Evolutionary conservation across 208 protist species (phyloP).

Genomic region (Crithidia acanthocephali): DNA sequence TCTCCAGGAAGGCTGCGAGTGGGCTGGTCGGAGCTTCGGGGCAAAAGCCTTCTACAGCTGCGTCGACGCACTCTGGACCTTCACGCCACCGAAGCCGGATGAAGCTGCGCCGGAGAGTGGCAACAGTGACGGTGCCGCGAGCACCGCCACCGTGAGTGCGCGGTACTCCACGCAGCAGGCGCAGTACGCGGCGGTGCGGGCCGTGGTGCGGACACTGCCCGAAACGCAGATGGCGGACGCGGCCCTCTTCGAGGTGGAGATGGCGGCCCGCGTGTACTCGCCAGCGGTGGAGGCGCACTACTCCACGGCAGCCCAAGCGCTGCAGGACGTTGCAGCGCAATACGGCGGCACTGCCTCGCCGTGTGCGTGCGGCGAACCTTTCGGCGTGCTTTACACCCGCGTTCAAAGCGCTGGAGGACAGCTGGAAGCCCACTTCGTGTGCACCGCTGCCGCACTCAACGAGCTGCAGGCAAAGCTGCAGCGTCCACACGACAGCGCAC

Average conservation of each 20-base stretch:
- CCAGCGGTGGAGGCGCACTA: slow-evolving; percentile 73
- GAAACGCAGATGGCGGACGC: slow-evolving; percentile 15
- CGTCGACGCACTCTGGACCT: slow-evolving; percentile 41
- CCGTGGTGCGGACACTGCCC: slow-evolving; percentile 21
- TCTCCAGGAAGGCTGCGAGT: slow-evolving; percentile 73
- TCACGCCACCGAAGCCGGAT: background rate
- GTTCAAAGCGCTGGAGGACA: background rate
- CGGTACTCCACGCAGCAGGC: slow-evolving; percentile 38
- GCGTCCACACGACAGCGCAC: background rate
- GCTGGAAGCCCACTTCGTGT: background rate
- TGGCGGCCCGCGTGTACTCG: slow-evolving; percentile 58
- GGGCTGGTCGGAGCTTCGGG: slow-evolving; percentile 35
- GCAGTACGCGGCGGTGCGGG: slow-evolving; percentile 37
- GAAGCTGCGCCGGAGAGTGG: no score
- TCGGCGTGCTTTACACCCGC: slow-evolving; percentile 22
- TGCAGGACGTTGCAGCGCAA: slow-evolving; percentile 31
- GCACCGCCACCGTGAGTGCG: slow-evolving; percentile 7
- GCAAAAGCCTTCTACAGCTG: slow-evolving; percentile 47
- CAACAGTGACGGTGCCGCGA: no score
- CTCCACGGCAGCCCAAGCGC: slow-evolving; percentile 10
- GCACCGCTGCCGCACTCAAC: slow-evolving; percentile 1
- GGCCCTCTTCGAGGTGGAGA: slow-evolving; percentile 46
- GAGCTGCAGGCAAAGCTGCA: background rate
- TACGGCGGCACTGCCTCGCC: no score
- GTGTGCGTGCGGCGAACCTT: slow-evolving; percentile 26